phyloP scores from a whole-genome alignment of 495 filamentous ascomycete species.

The Lasiosphaeriaceae sp. region DNA sequence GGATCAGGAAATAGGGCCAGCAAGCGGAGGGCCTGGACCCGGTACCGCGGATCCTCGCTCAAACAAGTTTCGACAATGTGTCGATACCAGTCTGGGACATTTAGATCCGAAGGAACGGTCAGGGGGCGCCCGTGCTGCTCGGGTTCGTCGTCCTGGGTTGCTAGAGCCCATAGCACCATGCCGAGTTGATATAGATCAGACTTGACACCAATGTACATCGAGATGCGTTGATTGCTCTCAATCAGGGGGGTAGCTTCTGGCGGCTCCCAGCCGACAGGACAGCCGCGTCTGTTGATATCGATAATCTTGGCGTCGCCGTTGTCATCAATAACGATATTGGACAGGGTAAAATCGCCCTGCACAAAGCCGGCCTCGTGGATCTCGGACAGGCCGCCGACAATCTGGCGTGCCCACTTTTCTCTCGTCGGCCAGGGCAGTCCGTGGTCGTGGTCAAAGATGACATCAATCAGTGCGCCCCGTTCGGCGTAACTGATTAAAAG shows the following conservation, averaged over 20 bases:
- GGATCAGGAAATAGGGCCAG: conserved; percentile 38
- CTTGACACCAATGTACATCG: conserved; percentile 98
- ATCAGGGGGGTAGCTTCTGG: conserved; percentile 87
- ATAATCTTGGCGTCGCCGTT: conserved; percentile 90
- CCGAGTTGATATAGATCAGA: conserved; percentile 93
- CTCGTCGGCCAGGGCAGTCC: conserved; percentile 69
- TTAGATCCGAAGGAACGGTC: conserved; percentile 31
- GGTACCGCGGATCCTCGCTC: conserved; percentile 37
- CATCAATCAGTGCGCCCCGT: conserved; percentile 83
- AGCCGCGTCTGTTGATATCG: conserved; percentile 95
- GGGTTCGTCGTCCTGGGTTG: conserved; percentile 83
- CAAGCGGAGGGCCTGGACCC: conserved; percentile 38
- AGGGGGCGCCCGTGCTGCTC: conserved; percentile 77
- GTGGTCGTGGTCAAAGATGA: conserved; percentile 71
- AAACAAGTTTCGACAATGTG: conserved; percentile 43
- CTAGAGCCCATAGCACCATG: conserved; percentile 95
- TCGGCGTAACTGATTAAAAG: conserved; percentile 87
- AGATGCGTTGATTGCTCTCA: conserved; percentile 85
- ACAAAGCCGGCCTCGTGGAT: conserved; percentile 97
- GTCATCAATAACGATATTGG: conserved; percentile 91
- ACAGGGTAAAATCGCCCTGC: conserved; percentile 94
- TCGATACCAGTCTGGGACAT: conserved; percentile 43
- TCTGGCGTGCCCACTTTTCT: conserved; percentile 90
- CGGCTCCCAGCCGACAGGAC: conserved; percentile 96
- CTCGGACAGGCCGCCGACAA: conserved; percentile 83